A percentile compares a stretch with the other conserved stretches of the same genome.
Evolutionary conservation across 345 rosid genomes (phyloP).

Genomic region (Mangifera indica): DNA sequence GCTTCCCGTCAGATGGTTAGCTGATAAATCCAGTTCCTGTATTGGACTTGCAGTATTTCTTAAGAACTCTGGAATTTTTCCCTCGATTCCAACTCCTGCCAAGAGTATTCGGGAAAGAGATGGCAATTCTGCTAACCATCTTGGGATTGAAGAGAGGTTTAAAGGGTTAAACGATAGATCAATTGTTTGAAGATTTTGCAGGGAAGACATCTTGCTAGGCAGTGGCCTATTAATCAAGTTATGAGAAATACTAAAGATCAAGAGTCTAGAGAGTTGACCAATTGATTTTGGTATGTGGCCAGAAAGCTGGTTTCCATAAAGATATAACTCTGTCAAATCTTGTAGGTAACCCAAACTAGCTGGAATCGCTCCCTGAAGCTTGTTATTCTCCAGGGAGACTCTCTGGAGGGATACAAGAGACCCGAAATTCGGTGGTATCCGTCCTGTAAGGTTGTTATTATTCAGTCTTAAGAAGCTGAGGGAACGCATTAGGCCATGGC

Average conservation of each 20-base stretch:
- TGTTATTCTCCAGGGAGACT: conserved; percentile 47
- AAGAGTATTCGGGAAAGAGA: conserved; percentile 43
- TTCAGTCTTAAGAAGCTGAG: conserved; percentile 48
- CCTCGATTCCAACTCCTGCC: conserved; percentile 50
- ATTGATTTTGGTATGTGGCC: conserved; percentile 40
- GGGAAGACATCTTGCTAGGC: conserved; percentile 41
- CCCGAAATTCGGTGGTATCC: conserved; percentile 35
- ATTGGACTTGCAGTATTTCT: conserved; percentile 40
- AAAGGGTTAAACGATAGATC: conserved; percentile 53
- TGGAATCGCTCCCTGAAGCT: conserved; percentile 48
- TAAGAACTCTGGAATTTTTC: conserved; percentile 43
- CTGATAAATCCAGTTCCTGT: conserved; percentile 55
- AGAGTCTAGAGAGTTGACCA: conserved; percentile 38
- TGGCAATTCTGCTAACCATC: conserved; percentile 39
- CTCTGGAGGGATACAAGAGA: conserved; percentile 44
- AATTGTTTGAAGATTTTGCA: conserved; percentile 46
- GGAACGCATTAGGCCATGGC: conserved; percentile 35
- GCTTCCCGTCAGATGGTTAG: conserved; percentile 35
- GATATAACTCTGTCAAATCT: conserved; percentile 49
- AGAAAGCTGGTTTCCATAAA: conserved; percentile 37
- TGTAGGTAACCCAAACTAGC: conserved; percentile 41
- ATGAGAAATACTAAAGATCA: conserved; percentile 36
- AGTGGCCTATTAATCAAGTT: conserved; percentile 43
- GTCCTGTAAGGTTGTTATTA: conserved; percentile 41
- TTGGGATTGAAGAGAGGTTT: conserved; percentile 40